Conservation (phyloP, 1,284 basidiomycete species). For the Schizophyllum commune region DNA sequence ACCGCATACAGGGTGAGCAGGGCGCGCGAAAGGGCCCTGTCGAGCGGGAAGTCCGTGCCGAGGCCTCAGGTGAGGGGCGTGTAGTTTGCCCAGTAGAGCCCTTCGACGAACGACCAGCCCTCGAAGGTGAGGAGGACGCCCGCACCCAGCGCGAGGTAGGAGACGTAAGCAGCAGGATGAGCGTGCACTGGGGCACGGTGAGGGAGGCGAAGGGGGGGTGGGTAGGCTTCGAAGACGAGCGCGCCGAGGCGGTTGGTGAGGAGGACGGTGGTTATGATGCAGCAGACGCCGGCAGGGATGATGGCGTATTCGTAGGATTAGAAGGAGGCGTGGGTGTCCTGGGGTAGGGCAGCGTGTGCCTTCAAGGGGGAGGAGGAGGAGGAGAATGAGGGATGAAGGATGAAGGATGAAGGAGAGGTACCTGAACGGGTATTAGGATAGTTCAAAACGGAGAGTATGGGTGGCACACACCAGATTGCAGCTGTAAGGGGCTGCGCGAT, state of each 20-base stretch:
- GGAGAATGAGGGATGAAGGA: too few relatives aligned
- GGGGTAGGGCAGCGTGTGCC: conserved; percentile 8
- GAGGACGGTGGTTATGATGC: conserved; percentile 26
- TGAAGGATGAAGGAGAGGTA: conserved; percentile 24
- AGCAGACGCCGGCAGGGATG: conserved; percentile 24
- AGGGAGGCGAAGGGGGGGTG: conserved; percentile 25
- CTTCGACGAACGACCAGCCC: conserved; percentile 28
- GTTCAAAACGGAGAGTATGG: neutral
- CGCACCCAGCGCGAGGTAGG: conserved; percentile 30
- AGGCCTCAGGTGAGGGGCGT: conserved; percentile 32
- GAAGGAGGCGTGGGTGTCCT: conserved; percentile 15
- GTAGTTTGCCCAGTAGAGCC: conserved; percentile 33
- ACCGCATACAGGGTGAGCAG: conserved; percentile 30
- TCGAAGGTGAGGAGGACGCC: conserved; percentile 27
- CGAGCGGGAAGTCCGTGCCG: conserved; percentile 28
- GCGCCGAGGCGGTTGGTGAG: conserved; percentile 24
- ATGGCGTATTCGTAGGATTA: conserved; percentile 32
- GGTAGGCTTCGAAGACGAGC: conserved; percentile 24
- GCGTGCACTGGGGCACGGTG: conserved; percentile 28
- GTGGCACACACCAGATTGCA: conserved; percentile 22
- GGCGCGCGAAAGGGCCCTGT: conserved; percentile 17
- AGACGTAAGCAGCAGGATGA: conserved; percentile 31
- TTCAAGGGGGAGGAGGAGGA: conserved; percentile 22
- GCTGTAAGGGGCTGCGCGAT: conserved; percentile 29
- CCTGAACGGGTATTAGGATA: conserved; percentile 13